phyloP scores from a whole-genome alignment of 164 flowering plant species.

The Echeveria elegans region DNA sequence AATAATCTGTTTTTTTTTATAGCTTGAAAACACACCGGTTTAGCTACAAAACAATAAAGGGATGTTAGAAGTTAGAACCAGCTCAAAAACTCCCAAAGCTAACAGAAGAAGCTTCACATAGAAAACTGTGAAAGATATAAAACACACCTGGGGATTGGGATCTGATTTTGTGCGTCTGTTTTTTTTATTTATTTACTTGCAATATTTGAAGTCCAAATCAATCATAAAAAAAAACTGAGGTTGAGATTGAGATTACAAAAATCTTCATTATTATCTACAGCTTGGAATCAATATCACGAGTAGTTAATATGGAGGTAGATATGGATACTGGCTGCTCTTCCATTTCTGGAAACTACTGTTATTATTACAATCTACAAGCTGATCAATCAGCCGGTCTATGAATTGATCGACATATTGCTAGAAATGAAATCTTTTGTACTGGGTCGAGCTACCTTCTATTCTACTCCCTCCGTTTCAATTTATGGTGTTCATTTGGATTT shows the following conservation, averaged over 20 bases:
- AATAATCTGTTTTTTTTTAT: slow-evolving; percentile 3
- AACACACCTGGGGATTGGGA: slow-evolving; percentile 7
- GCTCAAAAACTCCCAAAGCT: neutral
- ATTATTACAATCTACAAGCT: neutral
- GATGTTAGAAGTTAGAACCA: neutral
- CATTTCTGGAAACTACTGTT: neutral
- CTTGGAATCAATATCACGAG: neutral
- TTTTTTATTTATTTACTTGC: neutral
- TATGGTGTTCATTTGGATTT: no score
- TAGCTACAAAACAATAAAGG: slow-evolving; percentile 8
- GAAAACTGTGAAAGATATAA: neutral
- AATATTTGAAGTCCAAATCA: slow-evolving; percentile 1
- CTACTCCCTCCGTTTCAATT: no score
- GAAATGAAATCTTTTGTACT: neutral
- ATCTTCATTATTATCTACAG: neutral
- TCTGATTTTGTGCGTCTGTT: neutral
- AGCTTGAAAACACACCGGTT: slow-evolving; percentile 6
- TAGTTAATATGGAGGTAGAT: neutral
- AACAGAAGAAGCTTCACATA: slow-evolving; percentile 3
- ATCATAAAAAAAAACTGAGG: neutral
- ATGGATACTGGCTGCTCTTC: neutral
- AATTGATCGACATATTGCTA: neutral
- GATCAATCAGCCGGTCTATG: slow-evolving; percentile 4
- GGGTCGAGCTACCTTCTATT: no score
- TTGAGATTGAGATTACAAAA: neutral